phyloP scores from a whole-genome alignment of 352 stramenopile genomes.

The Phytophthora crassamura region DNA sequence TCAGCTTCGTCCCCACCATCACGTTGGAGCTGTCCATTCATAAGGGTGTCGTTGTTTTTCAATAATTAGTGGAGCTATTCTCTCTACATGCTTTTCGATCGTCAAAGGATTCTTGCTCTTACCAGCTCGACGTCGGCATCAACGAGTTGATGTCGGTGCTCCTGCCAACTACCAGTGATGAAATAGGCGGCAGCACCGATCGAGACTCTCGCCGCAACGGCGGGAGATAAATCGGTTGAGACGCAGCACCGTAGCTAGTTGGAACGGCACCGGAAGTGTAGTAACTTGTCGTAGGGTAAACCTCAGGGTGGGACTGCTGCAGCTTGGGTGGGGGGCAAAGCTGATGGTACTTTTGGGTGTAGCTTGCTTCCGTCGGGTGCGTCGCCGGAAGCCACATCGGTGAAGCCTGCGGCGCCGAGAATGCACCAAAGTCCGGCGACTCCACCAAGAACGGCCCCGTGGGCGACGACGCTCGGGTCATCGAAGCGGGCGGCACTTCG shows the following conservation, averaged over 20 bases:
- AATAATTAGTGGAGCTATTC: slow-evolving; percentile 33
- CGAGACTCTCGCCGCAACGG: slow-evolving; percentile 44
- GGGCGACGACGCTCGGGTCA: slow-evolving; percentile 30
- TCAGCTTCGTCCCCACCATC: slow-evolving; percentile 3
- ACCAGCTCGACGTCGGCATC: slow-evolving; percentile 19
- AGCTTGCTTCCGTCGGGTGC: slow-evolving; percentile 17
- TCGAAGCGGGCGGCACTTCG: slow-evolving; percentile 20
- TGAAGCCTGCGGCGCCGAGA: slow-evolving; percentile 12
- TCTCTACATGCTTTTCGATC: slow-evolving; percentile 17
- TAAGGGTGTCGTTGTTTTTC: slow-evolving; percentile 12
- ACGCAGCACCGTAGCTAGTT: slow-evolving; percentile 4
- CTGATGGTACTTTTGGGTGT: slow-evolving; percentile 28
- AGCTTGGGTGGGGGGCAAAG: slow-evolving; percentile 19
- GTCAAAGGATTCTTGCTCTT: neutral
- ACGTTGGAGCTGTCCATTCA: slow-evolving; percentile 14
- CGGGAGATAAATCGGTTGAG: slow-evolving; percentile 33
- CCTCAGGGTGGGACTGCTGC: slow-evolving; percentile 8
- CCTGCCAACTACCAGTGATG: slow-evolving; percentile 44
- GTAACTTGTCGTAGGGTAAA: slow-evolving; percentile 14
- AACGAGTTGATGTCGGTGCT: slow-evolving; percentile 16
- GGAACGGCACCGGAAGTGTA: slow-evolving; percentile 11
- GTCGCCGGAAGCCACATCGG: slow-evolving; percentile 12
- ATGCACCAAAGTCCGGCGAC: slow-evolving; percentile 22
- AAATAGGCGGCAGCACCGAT: slow-evolving; percentile 58
- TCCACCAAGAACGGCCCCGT: slow-evolving; percentile 31